These are phyloP conservation scores for Dictyostelium citrinum DNA, from an alignment of 78 protist species.

Conservation along the genomic window DNA sequence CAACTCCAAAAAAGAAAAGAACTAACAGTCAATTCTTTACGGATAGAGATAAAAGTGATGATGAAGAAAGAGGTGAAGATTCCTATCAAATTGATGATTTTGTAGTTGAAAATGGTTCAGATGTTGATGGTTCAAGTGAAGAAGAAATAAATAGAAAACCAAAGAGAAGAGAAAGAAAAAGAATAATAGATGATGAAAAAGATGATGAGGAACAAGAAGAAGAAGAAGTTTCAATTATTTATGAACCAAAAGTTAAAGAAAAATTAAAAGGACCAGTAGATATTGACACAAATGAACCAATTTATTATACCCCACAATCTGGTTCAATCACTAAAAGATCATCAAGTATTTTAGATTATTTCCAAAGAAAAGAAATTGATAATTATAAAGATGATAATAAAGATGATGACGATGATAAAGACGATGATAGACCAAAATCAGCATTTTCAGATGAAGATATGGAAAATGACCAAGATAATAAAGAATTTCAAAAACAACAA, in stretches of 20 bases:
- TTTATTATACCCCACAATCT: not conserved
- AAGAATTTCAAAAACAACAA: not conserved
- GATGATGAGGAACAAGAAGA: not conserved
- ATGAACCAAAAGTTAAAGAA: not conserved
- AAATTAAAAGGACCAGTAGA: not conserved
- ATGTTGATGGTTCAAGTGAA: constrained; percentile 2
- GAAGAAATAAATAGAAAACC: not conserved
- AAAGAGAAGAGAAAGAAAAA: not conserved
- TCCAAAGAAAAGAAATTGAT: not conserved
- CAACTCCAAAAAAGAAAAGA: not conserved
- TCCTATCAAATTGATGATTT: constrained; percentile 29
- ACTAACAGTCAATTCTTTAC: not conserved
- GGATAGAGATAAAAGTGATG: constrained; percentile 9
- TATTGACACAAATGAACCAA: not conserved
- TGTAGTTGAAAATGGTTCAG: constrained; percentile 62
- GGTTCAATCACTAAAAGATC: not conserved
- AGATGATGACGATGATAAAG: not conserved
- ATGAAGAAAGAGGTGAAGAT: constrained; percentile 12
- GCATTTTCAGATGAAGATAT: not conserved
- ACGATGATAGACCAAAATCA: not conserved
- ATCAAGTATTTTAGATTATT: not conserved
- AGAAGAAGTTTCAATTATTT: not conserved
- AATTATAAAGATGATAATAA: too few relatives aligned
- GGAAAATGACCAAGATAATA: not conserved
- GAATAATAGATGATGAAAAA: not conserved